Conservation (phyloP, 768 basidiomycete species). For the Lactifluus subvellereus region DNA sequence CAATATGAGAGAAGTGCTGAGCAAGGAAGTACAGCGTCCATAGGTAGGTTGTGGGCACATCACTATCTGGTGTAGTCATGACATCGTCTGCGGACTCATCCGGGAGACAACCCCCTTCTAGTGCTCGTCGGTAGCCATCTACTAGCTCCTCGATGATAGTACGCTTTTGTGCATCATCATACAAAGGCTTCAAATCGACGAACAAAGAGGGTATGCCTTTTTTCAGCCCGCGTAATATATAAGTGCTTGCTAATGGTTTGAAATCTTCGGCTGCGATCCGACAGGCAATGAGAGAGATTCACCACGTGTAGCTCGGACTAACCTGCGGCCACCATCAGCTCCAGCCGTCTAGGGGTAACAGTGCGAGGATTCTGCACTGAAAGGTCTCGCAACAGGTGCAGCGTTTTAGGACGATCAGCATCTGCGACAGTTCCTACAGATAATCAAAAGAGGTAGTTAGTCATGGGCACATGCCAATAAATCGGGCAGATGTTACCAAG, state of each 20-base stretch:
- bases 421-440: constrained; percentile 40
- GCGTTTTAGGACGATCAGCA: constrained; percentile 45
- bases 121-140: constrained; percentile 41
- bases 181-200: constrained; percentile 84
- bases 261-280: constrained; percentile 57
- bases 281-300: not conserved
- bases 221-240: constrained; percentile 61
- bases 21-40: constrained; percentile 97
- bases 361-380: constrained; percentile 59
- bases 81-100: constrained; percentile 5
- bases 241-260: constrained; percentile 52
- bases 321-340: constrained; percentile 60
- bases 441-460: not conserved
- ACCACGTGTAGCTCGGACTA: not conserved
- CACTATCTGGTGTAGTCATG: constrained; percentile 28
- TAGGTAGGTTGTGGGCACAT: constrained; percentile 76
- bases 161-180: constrained; percentile 58
- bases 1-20: constrained; percentile 74
- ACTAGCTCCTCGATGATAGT: constrained; percentile 62
- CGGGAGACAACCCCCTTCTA: constrained; percentile 29
- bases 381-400: constrained; percentile 56
- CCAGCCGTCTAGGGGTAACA: constrained; percentile 64
- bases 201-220: constrained; percentile 94
- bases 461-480: not conserved
- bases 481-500: constrained; percentile 44